Evolutionary conservation across 2,329 filamentous ascomycete genomes (phyloP), one percentile per base, ranked within the genome.

Genomic region (Fusarium phyllophilum): DNA sequence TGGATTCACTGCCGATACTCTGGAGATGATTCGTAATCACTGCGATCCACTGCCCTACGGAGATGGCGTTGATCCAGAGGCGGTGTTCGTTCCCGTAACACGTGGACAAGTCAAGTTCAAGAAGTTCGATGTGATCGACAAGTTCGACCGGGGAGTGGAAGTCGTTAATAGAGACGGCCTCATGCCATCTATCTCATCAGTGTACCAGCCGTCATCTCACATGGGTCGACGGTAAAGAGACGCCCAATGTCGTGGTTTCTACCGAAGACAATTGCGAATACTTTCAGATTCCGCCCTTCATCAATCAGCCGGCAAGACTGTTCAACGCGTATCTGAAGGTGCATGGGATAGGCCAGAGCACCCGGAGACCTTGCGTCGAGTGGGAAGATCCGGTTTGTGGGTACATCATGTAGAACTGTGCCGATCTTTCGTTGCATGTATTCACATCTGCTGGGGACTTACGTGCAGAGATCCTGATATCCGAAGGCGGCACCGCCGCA

Each of bases 301-400:
- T 45, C n/a, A 45, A 26, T 20, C 42, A 45, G 42, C 42, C 17
- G 0, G 11, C 24, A 26, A 13, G 42, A 26, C 24, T 45, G n/a
- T 20, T 20, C 42, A 45, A 4, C 17, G 1, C 42, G 11, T 18
- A 45, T 13, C 1, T 20, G 7, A 45, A 26, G 42, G 17, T 11
- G 7, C n/a, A 24, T 11, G 24, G 0, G 3, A 13, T 3, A 0
- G 42, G 42, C 0, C 3, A 45, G 10, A 45, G 42, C 24, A 45
- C 17, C 0, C 20, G 42, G 42, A 26, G 17, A 17, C 42, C 42
- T 26, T 45, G 15, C 17, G 17, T n/a, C 11, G 42, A 45, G 5
- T 45, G 42, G n/a, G 24, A 45, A 13, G 24, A 44, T 4, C 42
- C n/a, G 11, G 42, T 44, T 6, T 44, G n/a, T 8, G 42, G 15